Evolutionary conservation across 371 early-diverging fungal species (phyloP).

Genomic region (Mortierella sp.): DNA sequence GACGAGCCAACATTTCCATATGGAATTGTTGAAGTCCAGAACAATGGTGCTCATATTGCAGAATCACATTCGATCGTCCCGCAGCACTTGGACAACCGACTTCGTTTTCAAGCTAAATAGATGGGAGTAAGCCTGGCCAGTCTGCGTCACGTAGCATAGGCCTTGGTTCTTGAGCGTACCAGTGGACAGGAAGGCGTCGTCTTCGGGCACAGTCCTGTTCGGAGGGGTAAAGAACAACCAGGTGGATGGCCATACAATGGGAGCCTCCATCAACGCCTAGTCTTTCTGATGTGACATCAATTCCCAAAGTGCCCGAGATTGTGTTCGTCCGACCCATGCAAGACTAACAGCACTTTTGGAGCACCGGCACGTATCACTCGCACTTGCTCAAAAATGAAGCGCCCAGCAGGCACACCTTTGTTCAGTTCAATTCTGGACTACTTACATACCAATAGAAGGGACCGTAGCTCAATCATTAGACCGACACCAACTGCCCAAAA

Average conservation of each 20-base stretch:
- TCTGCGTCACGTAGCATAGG: constrained; percentile 16
- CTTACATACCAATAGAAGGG: constrained; percentile 18
- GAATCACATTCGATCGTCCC: constrained; percentile 9
- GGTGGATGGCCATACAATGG: neutral
- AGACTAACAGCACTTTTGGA: neutral
- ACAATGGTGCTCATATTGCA: neutral
- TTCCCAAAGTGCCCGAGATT: neutral
- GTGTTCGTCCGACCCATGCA: neutral
- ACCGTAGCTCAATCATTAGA: too few relatives aligned
- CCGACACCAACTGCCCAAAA: too few relatives aligned
- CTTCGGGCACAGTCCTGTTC: constrained; percentile 22
- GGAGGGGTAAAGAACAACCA: too few relatives aligned
- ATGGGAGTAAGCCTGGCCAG: constrained; percentile 21
- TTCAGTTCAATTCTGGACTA: constrained; percentile 19
- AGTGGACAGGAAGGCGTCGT: constrained; percentile 24
- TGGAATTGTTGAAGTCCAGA: constrained; percentile 5
- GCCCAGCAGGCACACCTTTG: constrained; percentile 11
- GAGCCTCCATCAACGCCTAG: constrained; percentile 1
- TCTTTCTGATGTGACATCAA: neutral
- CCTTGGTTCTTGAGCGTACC: constrained; percentile 2
- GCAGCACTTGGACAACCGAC: constrained; percentile 11
- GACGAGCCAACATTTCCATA: constrained; percentile 19
- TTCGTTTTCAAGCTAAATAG: constrained; percentile 13
- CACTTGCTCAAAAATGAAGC: constrained; percentile 27
- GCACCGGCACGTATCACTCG: constrained; percentile 5